These are phyloP conservation scores for Boeremia exigua DNA, from an alignment of 2,329 filamentous ascomycete genomes.

Conservation along the genomic window DNA sequence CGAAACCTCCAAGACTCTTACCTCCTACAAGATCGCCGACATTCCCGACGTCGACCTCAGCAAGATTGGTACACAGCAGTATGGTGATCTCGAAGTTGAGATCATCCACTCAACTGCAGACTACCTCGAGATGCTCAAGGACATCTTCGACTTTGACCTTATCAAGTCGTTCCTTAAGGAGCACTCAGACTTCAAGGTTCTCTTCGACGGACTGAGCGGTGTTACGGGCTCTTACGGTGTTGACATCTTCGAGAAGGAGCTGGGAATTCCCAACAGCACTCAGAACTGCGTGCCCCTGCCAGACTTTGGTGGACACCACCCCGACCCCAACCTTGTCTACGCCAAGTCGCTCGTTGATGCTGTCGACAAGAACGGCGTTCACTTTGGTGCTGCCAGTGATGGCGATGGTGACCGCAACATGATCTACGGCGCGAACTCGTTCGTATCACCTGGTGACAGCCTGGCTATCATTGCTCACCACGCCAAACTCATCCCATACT, in stretches of 20 bases:
- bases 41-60: constrained; percentile 86
- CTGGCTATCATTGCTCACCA: constrained; percentile 98
- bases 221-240: constrained; percentile 95
- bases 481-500: constrained; percentile 95
- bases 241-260: constrained; percentile 93
- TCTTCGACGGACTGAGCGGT: constrained; percentile 93
- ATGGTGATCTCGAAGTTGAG: constrained; percentile 89
- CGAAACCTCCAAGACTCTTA: constrained; percentile 86
- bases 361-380: constrained; percentile 88
- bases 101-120: constrained; percentile 91
- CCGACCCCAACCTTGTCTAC: constrained; percentile 97
- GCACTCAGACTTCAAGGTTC: constrained; percentile 92
- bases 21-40: constrained; percentile 88
- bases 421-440: constrained; percentile 97
- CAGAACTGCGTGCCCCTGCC: constrained; percentile 93
- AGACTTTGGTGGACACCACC: constrained; percentile 96
- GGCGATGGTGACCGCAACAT: constrained; percentile 99
- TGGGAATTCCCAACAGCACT: constrained; percentile 79
- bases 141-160: constrained; percentile 96
- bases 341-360: constrained; percentile 92
- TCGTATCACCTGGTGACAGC: constrained; percentile 96
- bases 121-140: constrained; percentile 94
- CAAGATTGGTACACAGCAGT: constrained; percentile 81
- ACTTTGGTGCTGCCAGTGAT: constrained; percentile 95
- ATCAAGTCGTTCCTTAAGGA: constrained; percentile 92